A percentile compares a stretch with the other conserved stretches of the same genome.
Conservation (phyloP, 352 stramenopile species). For the Phytophthora sp. region DNA sequence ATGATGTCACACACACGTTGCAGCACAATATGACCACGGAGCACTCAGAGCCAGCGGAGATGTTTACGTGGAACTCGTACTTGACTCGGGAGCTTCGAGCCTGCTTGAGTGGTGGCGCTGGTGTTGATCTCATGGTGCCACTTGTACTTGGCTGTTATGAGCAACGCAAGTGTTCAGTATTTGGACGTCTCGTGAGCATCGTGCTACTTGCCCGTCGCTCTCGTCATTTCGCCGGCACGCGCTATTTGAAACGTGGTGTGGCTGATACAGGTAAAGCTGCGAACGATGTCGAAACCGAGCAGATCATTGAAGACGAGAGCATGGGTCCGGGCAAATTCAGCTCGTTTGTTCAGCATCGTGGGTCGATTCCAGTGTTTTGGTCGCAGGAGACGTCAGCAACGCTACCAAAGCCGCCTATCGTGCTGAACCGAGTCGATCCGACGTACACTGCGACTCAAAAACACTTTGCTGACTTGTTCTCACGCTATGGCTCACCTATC, state of each 20-base stretch:
- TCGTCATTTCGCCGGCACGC: slow-evolving; percentile 98
- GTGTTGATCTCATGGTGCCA: slow-evolving; percentile 90
- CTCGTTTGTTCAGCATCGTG: slow-evolving; percentile 97
- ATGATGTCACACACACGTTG: slow-evolving; percentile 97
- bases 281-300: slow-evolving; percentile 99
- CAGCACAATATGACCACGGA: slow-evolving; percentile 97
- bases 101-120: slow-evolving; percentile 84
- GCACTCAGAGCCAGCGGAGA: slow-evolving; percentile 87
- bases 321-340: slow-evolving; percentile 94
- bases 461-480: slow-evolving; percentile 95
- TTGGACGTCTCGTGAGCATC: slow-evolving; percentile 95
- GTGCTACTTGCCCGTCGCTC: slow-evolving; percentile 96
- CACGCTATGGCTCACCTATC: slow-evolving; percentile 96
- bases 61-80: slow-evolving; percentile 98
- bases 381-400: slow-evolving; percentile 98
- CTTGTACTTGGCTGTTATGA: slow-evolving; percentile 96
- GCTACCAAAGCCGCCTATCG: slow-evolving; percentile 98
- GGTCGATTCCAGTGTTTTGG: slow-evolving; percentile 99
- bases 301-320: slow-evolving; percentile 93
- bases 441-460: slow-evolving; percentile 95
- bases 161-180: slow-evolving; percentile 96
- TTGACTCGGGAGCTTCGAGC: slow-evolving; percentile 93
- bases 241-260: slow-evolving; percentile 98
- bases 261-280: slow-evolving; percentile 98
- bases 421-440: slow-evolving; percentile 96